Percentiles rank a stretch among this genome's conserved stretches.
Evolutionary conservation across 2,329 filamentous ascomycete species (phyloP).

Genomic region (Acrodontium crateriforme): DNA sequence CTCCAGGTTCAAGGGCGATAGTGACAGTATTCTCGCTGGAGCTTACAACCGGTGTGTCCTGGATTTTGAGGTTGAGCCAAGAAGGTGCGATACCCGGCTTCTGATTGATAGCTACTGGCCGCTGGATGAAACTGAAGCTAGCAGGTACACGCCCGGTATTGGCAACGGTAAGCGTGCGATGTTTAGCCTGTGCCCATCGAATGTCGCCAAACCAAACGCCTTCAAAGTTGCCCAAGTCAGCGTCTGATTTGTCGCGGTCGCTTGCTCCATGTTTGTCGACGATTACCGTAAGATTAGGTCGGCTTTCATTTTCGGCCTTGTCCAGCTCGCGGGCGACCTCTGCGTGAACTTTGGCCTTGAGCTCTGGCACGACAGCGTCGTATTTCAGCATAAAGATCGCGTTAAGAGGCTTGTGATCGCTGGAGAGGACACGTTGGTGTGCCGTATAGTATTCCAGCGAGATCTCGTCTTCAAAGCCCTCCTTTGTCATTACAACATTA

Average conservation of each 20-base stretch:
- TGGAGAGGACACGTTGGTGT: constrained; percentile 79
- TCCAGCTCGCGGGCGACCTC: constrained; percentile 83
- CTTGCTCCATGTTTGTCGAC: constrained; percentile 44
- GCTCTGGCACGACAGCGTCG: constrained; percentile 69
- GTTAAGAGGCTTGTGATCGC: constrained; percentile 85
- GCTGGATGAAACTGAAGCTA: constrained; percentile 65
- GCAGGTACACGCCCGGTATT: constrained; percentile 81
- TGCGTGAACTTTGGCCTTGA: constrained; percentile 71
- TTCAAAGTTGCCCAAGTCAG: constrained; percentile 28
- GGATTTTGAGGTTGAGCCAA: constrained; percentile 54
- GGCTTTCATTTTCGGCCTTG: constrained; percentile 77
- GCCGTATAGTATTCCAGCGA: constrained; percentile 61
- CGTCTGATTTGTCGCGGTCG: constrained; percentile 29
- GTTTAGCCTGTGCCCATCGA: constrained; percentile 51
- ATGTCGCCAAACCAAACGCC: constrained; percentile 69
- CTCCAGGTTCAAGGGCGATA: constrained; percentile 68
- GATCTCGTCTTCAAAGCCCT: constrained; percentile 43
- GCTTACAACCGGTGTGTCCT: constrained; percentile 11
- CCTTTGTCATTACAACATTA: constrained; percentile 42
- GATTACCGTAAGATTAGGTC: constrained; percentile 57
- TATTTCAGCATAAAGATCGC: constrained; percentile 75
- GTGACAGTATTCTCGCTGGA: constrained; percentile 22
- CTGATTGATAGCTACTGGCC: constrained; percentile 39
- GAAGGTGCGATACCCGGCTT: constrained; percentile 33
- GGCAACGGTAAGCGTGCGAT: constrained; percentile 64